Conservation (phyloP, 1,284 basidiomycete species). For the Coniferiporia weirii region DNA sequence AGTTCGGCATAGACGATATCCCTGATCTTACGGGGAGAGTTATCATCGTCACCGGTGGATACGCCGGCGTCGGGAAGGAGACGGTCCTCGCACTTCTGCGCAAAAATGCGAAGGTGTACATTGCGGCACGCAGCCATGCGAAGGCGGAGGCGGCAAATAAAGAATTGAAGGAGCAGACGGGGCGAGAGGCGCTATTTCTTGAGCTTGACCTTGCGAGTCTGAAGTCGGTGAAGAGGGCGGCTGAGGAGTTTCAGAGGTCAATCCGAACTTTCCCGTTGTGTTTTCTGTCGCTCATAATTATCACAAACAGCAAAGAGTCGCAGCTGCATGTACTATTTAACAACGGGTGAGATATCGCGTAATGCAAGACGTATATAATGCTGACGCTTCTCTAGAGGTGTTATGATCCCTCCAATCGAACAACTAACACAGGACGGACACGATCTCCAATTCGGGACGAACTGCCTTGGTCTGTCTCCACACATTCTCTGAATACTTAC, state of each 20-base stretch:
- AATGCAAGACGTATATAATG: not conserved
- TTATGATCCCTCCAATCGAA: conserved; percentile 46
- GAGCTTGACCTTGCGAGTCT: conserved; percentile 47
- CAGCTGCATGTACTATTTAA: conserved; percentile 20
- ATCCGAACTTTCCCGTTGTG: not conserved
- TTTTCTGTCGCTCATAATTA: not conserved
- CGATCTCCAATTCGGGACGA: conserved; percentile 59
- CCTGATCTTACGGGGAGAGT: conserved; percentile 37
- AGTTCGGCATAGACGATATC: conserved; percentile 41
- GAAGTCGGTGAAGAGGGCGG: conserved; percentile 34
- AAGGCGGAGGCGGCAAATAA: conserved; percentile 14
- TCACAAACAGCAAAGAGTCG: conserved; percentile 9
- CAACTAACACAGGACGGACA: conserved; percentile 48
- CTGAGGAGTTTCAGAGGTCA: conserved; percentile 35
- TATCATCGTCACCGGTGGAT: conserved; percentile 29
- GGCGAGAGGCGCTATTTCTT: conserved; percentile 38
- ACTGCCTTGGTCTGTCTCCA: conserved; percentile 32
- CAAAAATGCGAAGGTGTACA: conserved; percentile 17
- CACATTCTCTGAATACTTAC: too few species aligned
- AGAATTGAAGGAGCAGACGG: conserved; percentile 31
- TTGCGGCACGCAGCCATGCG: conserved; percentile 9
- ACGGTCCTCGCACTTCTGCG: conserved; percentile 19
- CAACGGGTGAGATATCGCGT: conserved; percentile 31
- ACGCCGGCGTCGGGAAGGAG: conserved; percentile 33
- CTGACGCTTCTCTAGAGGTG: conserved; percentile 36